A percentile compares a stretch with the other conserved stretches of the same genome.
Evolutionary conservation across 176 grass and related monocot species (phyloP).

Genomic region (Oryza glumipatula): DNA sequence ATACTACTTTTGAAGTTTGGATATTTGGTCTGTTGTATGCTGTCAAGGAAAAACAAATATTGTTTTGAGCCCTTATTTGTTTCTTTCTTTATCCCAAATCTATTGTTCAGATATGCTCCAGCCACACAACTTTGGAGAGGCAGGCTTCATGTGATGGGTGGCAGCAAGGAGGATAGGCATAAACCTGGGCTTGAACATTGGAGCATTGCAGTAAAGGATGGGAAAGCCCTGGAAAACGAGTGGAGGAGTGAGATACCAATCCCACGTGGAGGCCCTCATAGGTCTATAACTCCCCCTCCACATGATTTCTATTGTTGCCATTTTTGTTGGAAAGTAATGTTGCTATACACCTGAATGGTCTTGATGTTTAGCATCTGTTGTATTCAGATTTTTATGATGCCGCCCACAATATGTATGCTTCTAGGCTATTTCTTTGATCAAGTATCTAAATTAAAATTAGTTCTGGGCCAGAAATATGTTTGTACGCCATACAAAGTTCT

Average conservation of each 20-base stretch:
- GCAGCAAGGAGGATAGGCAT: slow-evolving; percentile 98
- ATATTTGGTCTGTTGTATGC: slow-evolving; percentile 19
- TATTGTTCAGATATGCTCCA: slow-evolving; percentile 82
- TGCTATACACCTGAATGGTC: slow-evolving; percentile 16
- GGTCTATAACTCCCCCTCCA: slow-evolving; percentile 53
- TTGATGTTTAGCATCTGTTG: not conserved
- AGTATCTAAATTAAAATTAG: not conserved
- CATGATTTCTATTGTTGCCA: slow-evolving; percentile 5
- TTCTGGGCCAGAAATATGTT: slow-evolving; percentile 8
- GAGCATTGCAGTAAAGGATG: slow-evolving; percentile 89
- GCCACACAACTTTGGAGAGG: slow-evolving; percentile 98
- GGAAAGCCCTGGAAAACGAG: slow-evolving; percentile 81
- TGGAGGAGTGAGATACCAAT: slow-evolving; percentile 87
- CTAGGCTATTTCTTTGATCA: not conserved
- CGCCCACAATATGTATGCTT: not conserved
- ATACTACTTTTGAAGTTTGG: slow-evolving; percentile 12
- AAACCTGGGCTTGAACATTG: slow-evolving; percentile 90
- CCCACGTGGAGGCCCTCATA: slow-evolving; percentile 91
- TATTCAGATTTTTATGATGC: slow-evolving; percentile 23
- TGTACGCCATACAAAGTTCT: slow-evolving; percentile 16
- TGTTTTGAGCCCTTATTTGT: not conserved
- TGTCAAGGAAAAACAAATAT: not conserved
- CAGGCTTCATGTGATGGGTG: slow-evolving; percentile 97
- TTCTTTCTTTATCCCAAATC: slow-evolving; percentile 1
- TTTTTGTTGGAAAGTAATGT: slow-evolving; percentile 29